phyloP scores from a whole-genome alignment of 352 stramenopile species.

The Plasmopara viticola region DNA sequence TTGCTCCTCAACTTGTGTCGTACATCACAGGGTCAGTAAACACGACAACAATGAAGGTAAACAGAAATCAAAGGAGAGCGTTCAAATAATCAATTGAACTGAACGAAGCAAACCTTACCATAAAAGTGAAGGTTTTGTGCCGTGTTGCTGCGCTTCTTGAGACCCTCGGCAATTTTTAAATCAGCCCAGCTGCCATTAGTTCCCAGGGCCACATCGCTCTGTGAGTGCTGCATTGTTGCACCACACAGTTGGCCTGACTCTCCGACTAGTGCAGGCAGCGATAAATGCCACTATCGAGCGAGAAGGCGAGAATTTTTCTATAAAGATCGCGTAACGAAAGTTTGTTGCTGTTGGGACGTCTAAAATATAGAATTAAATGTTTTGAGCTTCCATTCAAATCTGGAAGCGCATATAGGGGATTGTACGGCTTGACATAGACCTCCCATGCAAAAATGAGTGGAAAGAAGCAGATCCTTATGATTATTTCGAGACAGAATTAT shows the following conservation, averaged over 20 bases:
- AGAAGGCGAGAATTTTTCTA: conserved; percentile 17
- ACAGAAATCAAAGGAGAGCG: conserved; percentile 1
- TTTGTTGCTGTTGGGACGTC: not conserved
- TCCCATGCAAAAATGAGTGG: conserved; percentile 3
- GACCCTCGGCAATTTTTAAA: conserved; percentile 56
- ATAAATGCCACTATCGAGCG: conserved; percentile 3
- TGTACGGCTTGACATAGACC: conserved; percentile 1
- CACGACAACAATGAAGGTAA: not conserved
- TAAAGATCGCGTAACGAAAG: conserved; percentile 28
- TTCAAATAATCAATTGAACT: not conserved
- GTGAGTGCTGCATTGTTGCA: conserved; percentile 53
- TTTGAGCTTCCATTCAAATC: conserved; percentile 10
- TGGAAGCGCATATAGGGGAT: conserved; percentile 10
- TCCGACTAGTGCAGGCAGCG: not conserved
- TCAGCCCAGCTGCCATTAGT: conserved; percentile 62
- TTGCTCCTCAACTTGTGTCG: conserved; percentile 52
- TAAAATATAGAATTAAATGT: conserved; percentile 4
- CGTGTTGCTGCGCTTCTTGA: conserved; percentile 76
- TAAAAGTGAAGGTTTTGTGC: conserved; percentile 76
- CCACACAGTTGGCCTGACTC: too few relatives aligned
- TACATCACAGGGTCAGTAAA: conserved; percentile 13
- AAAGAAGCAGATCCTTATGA: too few relatives aligned
- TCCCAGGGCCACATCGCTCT: conserved; percentile 60
- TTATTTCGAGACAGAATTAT: too few relatives aligned
- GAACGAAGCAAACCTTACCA: conserved; percentile 24